Evolutionary conservation across 345 rosid genomes (phyloP), one percentile per base, ranked within the genome.

Genomic region (Aquilaria yunnanensis): DNA sequence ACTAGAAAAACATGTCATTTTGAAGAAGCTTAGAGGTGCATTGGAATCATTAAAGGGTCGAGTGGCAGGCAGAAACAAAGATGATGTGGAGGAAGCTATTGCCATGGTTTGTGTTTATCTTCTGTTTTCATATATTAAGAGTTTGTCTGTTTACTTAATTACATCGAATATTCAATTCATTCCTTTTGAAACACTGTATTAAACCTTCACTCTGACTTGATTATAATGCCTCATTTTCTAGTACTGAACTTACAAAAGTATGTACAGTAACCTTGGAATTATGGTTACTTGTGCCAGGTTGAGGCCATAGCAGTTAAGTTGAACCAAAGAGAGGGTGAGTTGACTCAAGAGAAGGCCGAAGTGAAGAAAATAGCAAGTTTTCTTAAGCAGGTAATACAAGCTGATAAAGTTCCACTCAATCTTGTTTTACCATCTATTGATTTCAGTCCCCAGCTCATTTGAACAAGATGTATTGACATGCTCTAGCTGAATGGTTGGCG

Each of bases 1-100:
- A 10, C 67, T 95, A 79, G 98, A 91, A 80, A 95, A 91, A 60
- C 99, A 95, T 83, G 94, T 95, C 64, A 92, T 95, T 72, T 61
- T 95, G 78, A 91, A 91, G 87, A 95, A 95, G 84, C 92, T 95
- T 60, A 78, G 98, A 69, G 98, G 91, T 82, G 96, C 94, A 8
- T 66, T 95, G 65, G 96, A 91, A 77, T 86, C 94, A 33, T 71
- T 95, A 61, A 85, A 73, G 78, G 97, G 99, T 61, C 89, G 89
- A 52, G 98, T 95, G 61, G 89, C 84, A 3, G 97, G 96, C 58
- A 80, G 84, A 76, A 91, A 91, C 85, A 91, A 91, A 80, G 99
- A 91, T 74, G 97, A 95, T 64, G 97, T 91, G 50, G 89, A 81
- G 79, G 97, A 87, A 69, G 98, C 99, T 71, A 87, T 91, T 72